phyloP scores from a whole-genome alignment of 768 basidiomycete species.

The Hypsizygus marmoreus region DNA sequence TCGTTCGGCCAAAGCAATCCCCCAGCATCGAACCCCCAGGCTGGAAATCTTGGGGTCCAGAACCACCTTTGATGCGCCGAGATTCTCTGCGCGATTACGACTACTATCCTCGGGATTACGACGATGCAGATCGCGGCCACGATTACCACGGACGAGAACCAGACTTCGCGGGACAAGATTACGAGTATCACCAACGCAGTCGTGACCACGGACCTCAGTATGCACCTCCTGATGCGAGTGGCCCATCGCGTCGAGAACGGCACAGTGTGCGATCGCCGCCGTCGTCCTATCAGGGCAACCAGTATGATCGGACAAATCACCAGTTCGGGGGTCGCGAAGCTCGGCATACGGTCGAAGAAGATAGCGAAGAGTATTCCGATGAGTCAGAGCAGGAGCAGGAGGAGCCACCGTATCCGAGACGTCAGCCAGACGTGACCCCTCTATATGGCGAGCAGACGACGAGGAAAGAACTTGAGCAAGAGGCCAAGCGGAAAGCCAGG shows the following conservation, averaged over 20 bases:
- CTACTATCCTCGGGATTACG: slow-evolving; percentile 9
- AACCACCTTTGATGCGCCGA: slow-evolving; percentile 8
- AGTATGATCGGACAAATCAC: slow-evolving; percentile 16
- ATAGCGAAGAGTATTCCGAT: slow-evolving; percentile 21
- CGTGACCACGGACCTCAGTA: slow-evolving; percentile 10
- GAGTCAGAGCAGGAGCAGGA: slow-evolving; percentile 15
- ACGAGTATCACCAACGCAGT: too few species aligned
- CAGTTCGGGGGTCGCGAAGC: slow-evolving; percentile 21
- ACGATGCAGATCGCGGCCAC: slow-evolving; percentile 6
- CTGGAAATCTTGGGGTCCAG: slow-evolving; percentile 18
- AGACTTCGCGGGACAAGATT: too few species aligned
- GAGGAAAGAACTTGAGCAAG: slow-evolving; percentile 13
- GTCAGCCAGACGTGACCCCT: too few species aligned
- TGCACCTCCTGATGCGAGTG: slow-evolving; percentile 12
- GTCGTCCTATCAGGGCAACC: slow-evolving; percentile 17
- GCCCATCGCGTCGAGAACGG: slow-evolving; percentile 14
- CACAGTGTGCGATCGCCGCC: slow-evolving; percentile 16
- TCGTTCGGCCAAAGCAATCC: slow-evolving; percentile 14
- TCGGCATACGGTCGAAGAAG: slow-evolving; percentile 13
- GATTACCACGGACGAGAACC: slow-evolving; percentile 16
- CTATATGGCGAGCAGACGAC: slow-evolving; percentile 4
- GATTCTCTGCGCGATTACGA: slow-evolving; percentile 11
- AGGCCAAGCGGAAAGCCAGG: slow-evolving; percentile 4
- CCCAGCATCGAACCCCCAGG: slow-evolving; percentile 10
- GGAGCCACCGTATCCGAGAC: too few species aligned